Percentiles rank a stretch among this genome's conserved stretches.
Evolutionary conservation across 2,329 filamentous ascomycete species (phyloP).

Genomic region (Ramularia endophylla): DNA sequence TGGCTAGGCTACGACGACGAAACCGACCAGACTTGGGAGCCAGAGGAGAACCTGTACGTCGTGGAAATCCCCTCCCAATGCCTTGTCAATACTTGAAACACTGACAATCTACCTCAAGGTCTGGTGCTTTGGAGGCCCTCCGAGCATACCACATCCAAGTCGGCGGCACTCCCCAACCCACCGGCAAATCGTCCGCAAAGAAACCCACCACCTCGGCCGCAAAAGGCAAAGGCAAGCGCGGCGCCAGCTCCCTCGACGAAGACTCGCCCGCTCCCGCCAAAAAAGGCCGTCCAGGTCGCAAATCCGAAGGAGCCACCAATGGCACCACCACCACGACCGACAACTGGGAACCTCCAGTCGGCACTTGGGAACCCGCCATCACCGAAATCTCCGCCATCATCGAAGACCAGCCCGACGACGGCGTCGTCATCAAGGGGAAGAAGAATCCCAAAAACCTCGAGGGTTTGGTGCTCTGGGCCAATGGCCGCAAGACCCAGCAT

Average conservation of each 20-base stretch:
- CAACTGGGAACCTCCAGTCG: constrained; percentile 61
- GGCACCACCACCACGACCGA: constrained; percentile 28
- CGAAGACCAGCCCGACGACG: constrained; percentile 41
- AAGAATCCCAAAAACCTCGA: constrained; percentile 48
- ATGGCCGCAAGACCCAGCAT: constrained; percentile 68
- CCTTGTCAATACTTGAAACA: neutral
- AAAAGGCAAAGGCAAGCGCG: constrained; percentile 20
- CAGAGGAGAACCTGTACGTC: constrained; percentile 62
- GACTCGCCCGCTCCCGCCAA: constrained; percentile 26
- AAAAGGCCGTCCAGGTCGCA: constrained; percentile 19
- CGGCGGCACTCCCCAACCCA: constrained; percentile 52
- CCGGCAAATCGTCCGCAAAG: constrained; percentile 34
- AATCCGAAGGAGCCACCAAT: constrained; percentile 19
- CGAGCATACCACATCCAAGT: constrained; percentile 57
- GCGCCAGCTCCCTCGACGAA: constrained; percentile 7
- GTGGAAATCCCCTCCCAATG: too few species aligned
- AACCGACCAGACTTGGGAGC: constrained; percentile 71
- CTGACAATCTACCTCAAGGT: constrained; percentile 13
- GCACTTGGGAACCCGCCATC: constrained; percentile 72
- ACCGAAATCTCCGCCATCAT: constrained; percentile 66
- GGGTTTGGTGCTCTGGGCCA: constrained; percentile 69
- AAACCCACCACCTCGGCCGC: constrained; percentile 13
- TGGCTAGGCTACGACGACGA: constrained; percentile 73
- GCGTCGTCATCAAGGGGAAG: constrained; percentile 19
- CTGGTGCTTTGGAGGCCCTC: constrained; percentile 48